Evolutionary conservation across 2,329 filamentous ascomycete genomes (phyloP), one percentile per base, ranked within the genome.

Genomic region (Neonectria punicea): DNA sequence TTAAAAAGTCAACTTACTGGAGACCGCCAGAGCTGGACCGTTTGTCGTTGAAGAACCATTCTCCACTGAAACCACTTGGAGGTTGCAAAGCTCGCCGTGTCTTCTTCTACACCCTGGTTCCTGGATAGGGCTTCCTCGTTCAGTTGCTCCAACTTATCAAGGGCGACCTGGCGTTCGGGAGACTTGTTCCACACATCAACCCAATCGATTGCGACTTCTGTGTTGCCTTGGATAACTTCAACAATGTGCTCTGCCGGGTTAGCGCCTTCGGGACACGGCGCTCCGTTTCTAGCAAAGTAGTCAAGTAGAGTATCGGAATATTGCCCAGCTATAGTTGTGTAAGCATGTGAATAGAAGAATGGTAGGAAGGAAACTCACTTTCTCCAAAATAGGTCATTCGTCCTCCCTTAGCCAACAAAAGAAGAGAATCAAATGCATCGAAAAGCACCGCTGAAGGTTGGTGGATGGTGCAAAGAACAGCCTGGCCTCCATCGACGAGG

Each of bases 401-500:
- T 1, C 71, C 71, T 11, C 70, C 70, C 61, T 67, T 72, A 10
- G 67, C 69, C 5, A 73, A 46, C 1, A 73, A 61, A 8, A 73
- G 57, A 3, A 71, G 63, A 14, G 66, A 60, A 22, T 73, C 70
- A 18, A 73, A 73, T 8, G 64, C 65, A 8, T 67, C 66, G 51
- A 71, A 71, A 2, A 71, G 49, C 8, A 65, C 61, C 0, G 67
- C 67, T 0, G 88, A 85, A 0, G 91, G 82, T 72, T 91, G 91
- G 76, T 88, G 88, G 59, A 91, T 75, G 74, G 91, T 91, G 4
- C 88, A 84, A 4, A 91, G 82, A 60, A 92, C 90, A 0, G 87
- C 89, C 74, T 85, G 90, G 0, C 90, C 89, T 1, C 86, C 86
- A 67, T 91, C 89, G 14, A 85, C 88, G 74, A 85, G 78, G 5